Conservation (phyloP, 1,139 yeast genomes). For the Meyerozyma elateridarum region DNA sequence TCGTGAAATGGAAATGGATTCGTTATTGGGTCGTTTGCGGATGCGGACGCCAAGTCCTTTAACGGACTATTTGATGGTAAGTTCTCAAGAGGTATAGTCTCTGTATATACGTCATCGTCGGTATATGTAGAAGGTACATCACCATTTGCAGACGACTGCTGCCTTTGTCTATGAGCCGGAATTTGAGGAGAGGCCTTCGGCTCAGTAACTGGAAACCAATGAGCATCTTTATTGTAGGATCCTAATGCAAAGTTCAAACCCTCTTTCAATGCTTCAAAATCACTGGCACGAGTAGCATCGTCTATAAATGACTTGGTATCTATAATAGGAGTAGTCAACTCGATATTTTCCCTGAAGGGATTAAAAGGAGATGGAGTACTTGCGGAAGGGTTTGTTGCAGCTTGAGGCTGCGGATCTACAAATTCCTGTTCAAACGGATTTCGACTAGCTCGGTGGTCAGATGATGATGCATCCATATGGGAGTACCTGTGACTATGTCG, state of each 20-base stretch:
- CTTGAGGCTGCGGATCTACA: not conserved
- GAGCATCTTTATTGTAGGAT: constrained; percentile 18
- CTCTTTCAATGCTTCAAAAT: constrained; percentile 32
- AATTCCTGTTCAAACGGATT: constrained; percentile 1
- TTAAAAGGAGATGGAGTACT: not conserved
- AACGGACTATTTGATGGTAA: constrained; percentile 1
- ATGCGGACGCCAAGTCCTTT: constrained; percentile 3
- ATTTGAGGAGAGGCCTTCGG: constrained; percentile 4
- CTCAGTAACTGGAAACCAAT: constrained; percentile 29
- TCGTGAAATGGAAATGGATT: constrained; percentile 7
- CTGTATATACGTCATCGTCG: constrained; percentile 13
- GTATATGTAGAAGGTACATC: constrained; percentile 3
- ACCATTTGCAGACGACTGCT: constrained; percentile 2
- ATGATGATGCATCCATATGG: too few species aligned
- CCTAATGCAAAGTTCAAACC: constrained; percentile 39
- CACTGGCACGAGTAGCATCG: constrained; percentile 26
- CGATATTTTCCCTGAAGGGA: not conserved
- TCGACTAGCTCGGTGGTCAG: constrained; percentile 2
- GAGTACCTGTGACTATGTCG: too few species aligned
- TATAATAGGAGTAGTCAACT: not conserved
- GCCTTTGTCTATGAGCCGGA: not conserved
- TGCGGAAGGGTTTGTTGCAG: not conserved
- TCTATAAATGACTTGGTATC: constrained; percentile 15
- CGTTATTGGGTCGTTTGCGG: not conserved
- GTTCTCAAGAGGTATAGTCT: constrained; percentile 20